Base-by-base conservation (phyloP, 2,329 filamentous ascomycete species). In the Atkinsonella hypoxylon region DNA sequence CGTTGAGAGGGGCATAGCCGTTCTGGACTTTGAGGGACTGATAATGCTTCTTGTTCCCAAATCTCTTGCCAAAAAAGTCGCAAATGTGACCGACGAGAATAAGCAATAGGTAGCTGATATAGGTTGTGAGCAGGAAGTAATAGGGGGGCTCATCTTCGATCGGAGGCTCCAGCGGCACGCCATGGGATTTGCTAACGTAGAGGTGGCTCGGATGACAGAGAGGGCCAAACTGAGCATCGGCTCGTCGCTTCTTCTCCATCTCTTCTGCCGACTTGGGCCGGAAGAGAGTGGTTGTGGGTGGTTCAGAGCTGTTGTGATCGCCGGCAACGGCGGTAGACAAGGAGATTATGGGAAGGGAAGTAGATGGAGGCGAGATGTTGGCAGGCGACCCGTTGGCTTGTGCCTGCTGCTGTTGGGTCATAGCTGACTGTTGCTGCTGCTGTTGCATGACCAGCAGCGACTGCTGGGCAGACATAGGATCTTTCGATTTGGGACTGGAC, bases 21-120 rank as follows among this genome's bases (percentile, higher is more conserved):
- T 95, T 88, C 57, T 81, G 79, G 38, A 85, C 78, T 64, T 86
- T 86, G 61, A 97, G 74, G 60, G 93, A 85, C 63, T 81, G 83
- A 69, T 97, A 97, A 52, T 76, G 66, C 62, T 89, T 85, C 64
- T 87, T 81, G 66, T 89, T 81, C 64, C 85, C 85, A 70, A 98
- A 96, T 55, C 87, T 82, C 76, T 97, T 96, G 67, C 93, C 91
- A 65, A 98, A 97, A 71, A 96, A 97, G 67, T 98, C 93, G 64
- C 91, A 83, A 54, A 96, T 82, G 65, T 98, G 93, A 51, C 93
- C 93, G 57, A 96, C 90, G 57, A 93, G 82, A 65, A 98, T 97
- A 61, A 98, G 79, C 58, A 97, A 83, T 56, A 98, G 78, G 69
- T 98, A 98, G 71, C 89, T 96, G 69, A 98, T 88, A 75, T 98